Percentiles rank a stretch among this genome's conserved stretches.
phyloP scores from a whole-genome alignment of 768 basidiomycete genomes.

The Krasilnikovozyma curviuscula region DNA sequence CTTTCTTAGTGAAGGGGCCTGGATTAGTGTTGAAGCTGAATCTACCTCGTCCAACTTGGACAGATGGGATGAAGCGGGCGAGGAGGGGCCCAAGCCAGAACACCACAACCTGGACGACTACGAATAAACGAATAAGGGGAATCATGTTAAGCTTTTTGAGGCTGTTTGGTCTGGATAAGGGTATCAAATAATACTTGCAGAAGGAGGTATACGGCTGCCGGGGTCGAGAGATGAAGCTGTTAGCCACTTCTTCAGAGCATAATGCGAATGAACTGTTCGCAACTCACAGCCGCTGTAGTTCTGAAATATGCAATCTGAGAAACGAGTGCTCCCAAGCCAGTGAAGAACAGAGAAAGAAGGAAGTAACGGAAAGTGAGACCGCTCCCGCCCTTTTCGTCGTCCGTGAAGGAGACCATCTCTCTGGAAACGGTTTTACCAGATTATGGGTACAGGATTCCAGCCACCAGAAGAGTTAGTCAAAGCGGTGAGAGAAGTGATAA shows the following conservation, averaged over 20 bases:
- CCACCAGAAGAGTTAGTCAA: too few species aligned
- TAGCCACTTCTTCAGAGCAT: not conserved
- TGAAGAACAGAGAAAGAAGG: not conserved
- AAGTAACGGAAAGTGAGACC: not conserved
- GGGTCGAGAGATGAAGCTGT: not conserved
- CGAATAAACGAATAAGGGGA: not conserved
- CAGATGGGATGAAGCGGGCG: not conserved
- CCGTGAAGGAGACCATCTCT: not conserved
- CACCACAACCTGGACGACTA: not conserved
- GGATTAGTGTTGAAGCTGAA: not conserved
- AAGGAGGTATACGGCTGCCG: not conserved
- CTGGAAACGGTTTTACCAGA: too few species aligned
- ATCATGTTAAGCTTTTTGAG: not conserved
- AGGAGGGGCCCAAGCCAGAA: not conserved
- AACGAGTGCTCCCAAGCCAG: not conserved
- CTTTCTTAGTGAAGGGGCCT: not conserved
- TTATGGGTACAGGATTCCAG: too few species aligned
- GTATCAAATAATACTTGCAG: too few species aligned
- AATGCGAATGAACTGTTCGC: not conserved
- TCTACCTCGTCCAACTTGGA: not conserved
- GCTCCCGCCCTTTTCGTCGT: not conserved
- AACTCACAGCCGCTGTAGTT: not conserved
- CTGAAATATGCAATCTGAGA: not conserved
- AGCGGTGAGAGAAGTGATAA: too few species aligned
- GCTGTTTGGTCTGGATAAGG: not conserved